Base-by-base conservation (phyloP, 2,329 filamentous ascomycete genomes). In the Cryoendolithus antarcticus region DNA sequence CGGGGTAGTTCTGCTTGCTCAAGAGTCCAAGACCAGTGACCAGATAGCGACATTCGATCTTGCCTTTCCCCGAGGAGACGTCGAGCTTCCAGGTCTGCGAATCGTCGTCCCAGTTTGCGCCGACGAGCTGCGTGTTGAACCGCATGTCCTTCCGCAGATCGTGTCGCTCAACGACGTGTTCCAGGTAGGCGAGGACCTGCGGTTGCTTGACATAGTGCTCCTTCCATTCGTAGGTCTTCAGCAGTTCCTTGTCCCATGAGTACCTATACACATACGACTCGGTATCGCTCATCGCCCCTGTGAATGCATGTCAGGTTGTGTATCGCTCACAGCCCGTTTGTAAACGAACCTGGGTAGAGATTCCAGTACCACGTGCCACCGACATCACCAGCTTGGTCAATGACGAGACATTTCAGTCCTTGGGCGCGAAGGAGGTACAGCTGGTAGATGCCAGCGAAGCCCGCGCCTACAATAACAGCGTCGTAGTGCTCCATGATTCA, bases 251-350 rank as follows among this genome's bases (percentile, higher is more conserved):
- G 38, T 57, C 54, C 50, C 45, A 59, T 2, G 49, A 52, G 33
- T 48, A 58, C 15, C 48, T 46, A 31, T 52, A 54, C n/a, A 46
- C 34, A 34, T 44, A 48, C n/a, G 41, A 39, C 28, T 46, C 45
- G 8, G 48, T 46, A 36, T 44, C 67, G 6, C 69, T 66, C 13
- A 64, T 56, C 4, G 66, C 67, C 2, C 67, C 60, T 11, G 53
- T 58, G 47, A 61, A 62, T n/a, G 52, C 43, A 39, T 8, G 24
- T 27, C 6, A 27, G 24, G 6, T 27, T 7, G 6, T 8, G 24
- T 27, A 8, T 27, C 24, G 15, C 15, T 19, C 15, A 19, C 15
- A 19, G 15, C 15, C 15, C 15, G 15, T 19, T 19, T 19, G 15
- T 19, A 19, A 19, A 19, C 15, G 15, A 19, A 19, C 15, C 15